Evolutionary conservation across 2,329 filamentous ascomycete species (phyloP), one percentile per base, ranked within the genome.

Genomic region (Exophiala lecanii-corni): DNA sequence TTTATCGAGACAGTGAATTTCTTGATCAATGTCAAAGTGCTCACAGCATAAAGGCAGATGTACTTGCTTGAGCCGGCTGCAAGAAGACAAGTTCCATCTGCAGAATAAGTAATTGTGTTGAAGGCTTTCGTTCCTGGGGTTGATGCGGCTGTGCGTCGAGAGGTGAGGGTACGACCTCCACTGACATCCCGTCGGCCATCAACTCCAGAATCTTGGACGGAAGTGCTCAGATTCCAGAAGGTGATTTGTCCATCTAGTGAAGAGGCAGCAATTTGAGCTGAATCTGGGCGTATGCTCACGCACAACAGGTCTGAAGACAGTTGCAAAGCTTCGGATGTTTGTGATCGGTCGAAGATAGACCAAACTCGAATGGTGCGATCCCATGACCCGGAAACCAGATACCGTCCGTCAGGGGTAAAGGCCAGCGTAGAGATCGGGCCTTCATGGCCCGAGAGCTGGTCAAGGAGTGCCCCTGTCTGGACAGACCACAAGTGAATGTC

Each of bases 401-500:
- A 79, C 46, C 81, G 78, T 21, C 89, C 91, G 58, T 94, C 88
- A 1, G 89, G 86, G 1, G 91, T 82, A 60, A 98, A 98, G 2
- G 88, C 81, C 18, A 98, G 70, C 2, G 86, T 82, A 4, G 89
- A 92, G 1, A 98, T 84, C 0, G 92, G 92, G 0, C 91, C 92
- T 67, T 98, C 91, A 56, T 98, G 92, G 1, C 92, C 94, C 5
- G 89, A 78, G 17, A 98, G 73, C 54, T 84, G 84, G 62, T 98
- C 92, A 4, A 98, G 79, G 13, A 98, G 73, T 63, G 98, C 92
- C 2, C 92, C 92, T 1, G 91, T 98, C 62, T 98, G 92, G 3
- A 98, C 94, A 4, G 88, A 96, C 92, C 92, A 98, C 50, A 98
- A 86, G 66, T 98, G 89, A 39, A 98, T 87, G 59, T 97, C 91